These are phyloP conservation scores for Chrysopogon serrulatus DNA, from an alignment of 176 grass and related monocot genomes.

Conservation along the genomic window DNA sequence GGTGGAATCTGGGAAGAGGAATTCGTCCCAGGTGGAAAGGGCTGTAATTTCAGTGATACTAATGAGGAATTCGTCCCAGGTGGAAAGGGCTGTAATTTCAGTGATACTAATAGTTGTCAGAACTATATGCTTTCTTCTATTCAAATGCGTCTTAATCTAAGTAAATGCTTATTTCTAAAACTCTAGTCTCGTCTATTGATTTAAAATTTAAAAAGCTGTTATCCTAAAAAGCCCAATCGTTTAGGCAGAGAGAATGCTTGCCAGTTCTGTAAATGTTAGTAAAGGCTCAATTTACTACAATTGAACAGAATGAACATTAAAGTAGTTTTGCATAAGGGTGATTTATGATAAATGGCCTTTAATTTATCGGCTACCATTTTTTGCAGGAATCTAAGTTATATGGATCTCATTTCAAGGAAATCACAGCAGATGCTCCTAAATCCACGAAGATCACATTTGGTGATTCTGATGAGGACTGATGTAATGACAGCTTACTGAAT, in stretches of 20 bases:
- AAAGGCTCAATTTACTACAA: background rate
- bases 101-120: background rate
- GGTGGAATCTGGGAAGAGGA: background rate
- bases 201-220: background rate
- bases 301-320: background rate
- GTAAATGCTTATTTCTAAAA: background rate
- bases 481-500: background rate
- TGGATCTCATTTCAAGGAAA: constrained; percentile 90
- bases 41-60: background rate
- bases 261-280: background rate
- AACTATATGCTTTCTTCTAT: background rate
- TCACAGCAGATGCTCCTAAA: constrained; percentile 85
- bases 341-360: background rate
- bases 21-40: background rate
- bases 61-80: no score
- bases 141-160: background rate
- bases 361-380: background rate
- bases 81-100: background rate
- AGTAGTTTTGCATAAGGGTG: constrained; percentile 3
- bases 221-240: background rate
- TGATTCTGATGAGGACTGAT: constrained; percentile 78
- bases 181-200: background rate
- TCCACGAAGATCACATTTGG: constrained; percentile 87
- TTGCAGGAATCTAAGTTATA: constrained; percentile 89
- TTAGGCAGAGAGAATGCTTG: background rate